phyloP scores from a whole-genome alignment of 2,329 filamentous ascomycete species.

The Fusarium sp. region DNA sequence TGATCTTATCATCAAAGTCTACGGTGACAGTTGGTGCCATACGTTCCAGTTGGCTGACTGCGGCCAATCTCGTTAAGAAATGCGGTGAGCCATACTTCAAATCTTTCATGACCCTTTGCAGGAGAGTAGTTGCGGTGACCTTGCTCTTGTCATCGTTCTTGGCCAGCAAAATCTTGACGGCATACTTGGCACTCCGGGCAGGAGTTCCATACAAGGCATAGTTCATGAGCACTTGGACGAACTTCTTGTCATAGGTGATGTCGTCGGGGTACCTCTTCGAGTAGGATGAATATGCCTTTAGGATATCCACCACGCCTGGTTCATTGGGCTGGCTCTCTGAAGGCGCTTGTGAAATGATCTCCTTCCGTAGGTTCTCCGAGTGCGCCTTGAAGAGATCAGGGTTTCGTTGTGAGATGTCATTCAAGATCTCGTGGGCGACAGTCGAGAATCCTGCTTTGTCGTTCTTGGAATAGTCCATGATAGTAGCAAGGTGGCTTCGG shows the following conservation, averaged over 20 bases:
- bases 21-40: constrained; percentile 78
- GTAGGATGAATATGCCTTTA: constrained; percentile 95
- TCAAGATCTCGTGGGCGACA: constrained; percentile 88
- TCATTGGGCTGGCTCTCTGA: constrained; percentile 76
- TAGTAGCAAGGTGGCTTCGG: constrained; percentile 89
- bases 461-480: constrained; percentile 87
- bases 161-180: constrained; percentile 88
- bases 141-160: constrained; percentile 78
- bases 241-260: constrained; percentile 82
- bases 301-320: constrained; percentile 81
- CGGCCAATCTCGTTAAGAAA: constrained; percentile 80
- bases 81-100: constrained; percentile 79
- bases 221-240: constrained; percentile 81
- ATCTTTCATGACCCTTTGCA: constrained; percentile 79
- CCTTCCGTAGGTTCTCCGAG: constrained; percentile 89
- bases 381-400: constrained; percentile 94
- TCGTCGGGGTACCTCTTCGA: constrained; percentile 87
- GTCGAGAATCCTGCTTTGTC: constrained; percentile 82
- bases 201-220: constrained; percentile 88
- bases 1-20: constrained; percentile 79
- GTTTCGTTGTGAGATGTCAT: constrained; percentile 89
- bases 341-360: constrained; percentile 84
- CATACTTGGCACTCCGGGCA: constrained; percentile 89
- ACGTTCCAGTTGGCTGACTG: constrained; percentile 80
- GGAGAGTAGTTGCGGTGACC: constrained; percentile 85